phyloP scores from a whole-genome alignment of 768 basidiomycete genomes.

The Naganishia antarctica region DNA sequence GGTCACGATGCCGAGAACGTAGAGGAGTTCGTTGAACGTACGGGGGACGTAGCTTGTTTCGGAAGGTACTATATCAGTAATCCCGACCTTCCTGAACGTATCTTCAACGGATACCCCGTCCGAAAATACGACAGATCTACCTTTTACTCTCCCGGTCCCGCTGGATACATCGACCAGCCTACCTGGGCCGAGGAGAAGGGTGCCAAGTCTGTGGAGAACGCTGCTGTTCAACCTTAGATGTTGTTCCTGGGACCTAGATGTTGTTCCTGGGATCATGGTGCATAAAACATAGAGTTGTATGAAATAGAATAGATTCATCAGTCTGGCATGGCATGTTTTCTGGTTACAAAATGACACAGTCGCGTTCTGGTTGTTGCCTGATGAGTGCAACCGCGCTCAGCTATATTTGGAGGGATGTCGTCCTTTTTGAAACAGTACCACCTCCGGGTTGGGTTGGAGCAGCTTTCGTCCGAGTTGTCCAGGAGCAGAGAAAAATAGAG shows the following conservation, averaged over 20 bases:
- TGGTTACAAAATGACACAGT: too few species aligned
- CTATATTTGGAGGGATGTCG: too few species aligned
- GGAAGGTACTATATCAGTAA: constrained; percentile 34
- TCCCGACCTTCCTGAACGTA: constrained; percentile 33
- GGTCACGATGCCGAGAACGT: constrained; percentile 29
- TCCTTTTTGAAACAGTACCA: too few species aligned
- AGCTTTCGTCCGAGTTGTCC: too few species aligned
- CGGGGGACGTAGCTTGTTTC: constrained; percentile 33
- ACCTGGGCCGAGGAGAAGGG: constrained; percentile 7
- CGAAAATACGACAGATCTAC: constrained; percentile 32
- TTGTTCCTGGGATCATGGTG: too few species aligned
- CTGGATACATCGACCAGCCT: constrained; percentile 33
- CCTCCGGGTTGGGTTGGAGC: too few species aligned
- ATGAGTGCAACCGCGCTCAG: too few species aligned
- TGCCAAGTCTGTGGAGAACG: constrained; percentile 11
- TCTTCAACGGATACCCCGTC: constrained; percentile 25
- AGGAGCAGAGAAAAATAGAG: too few species aligned
- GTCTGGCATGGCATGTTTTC: too few species aligned
- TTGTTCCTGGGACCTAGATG: neutral
- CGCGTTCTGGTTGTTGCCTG: too few species aligned
- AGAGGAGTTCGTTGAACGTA: constrained; percentile 26
- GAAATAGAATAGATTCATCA: constrained; percentile 3
- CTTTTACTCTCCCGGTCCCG: constrained; percentile 31
- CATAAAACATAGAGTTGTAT: constrained; percentile 15
- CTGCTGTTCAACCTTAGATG: constrained; percentile 17